A percentile compares a stretch with the other conserved stretches of the same genome.
Evolutionary conservation across 2,329 filamentous ascomycete genomes (phyloP).

Genomic region (Aulographum hederae): DNA sequence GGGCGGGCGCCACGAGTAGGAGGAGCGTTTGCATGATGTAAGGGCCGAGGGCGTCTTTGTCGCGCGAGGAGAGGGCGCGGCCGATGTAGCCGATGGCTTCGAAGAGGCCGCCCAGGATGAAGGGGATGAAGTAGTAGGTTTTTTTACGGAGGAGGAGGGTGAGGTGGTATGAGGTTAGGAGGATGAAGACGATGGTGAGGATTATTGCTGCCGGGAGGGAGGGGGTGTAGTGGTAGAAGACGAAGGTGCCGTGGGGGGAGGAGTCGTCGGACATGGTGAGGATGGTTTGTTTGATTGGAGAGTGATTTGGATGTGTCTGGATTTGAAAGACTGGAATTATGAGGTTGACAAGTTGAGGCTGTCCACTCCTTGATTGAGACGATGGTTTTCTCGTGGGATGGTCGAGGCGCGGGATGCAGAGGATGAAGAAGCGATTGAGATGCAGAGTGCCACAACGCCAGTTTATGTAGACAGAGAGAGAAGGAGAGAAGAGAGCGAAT

Average conservation of each 20-base stretch:
- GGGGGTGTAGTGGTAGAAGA: slow-evolving; percentile 23
- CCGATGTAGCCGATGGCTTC: slow-evolving; percentile 34
- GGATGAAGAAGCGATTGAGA: too few relatives aligned
- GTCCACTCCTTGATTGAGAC: too few relatives aligned
- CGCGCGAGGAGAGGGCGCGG: slow-evolving; percentile 22
- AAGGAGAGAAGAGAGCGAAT: too few relatives aligned
- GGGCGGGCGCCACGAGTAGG: slow-evolving; percentile 28
- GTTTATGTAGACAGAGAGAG: too few relatives aligned
- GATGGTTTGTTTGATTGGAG: too few relatives aligned
- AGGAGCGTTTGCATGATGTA: slow-evolving; percentile 27
- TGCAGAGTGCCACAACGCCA: too few relatives aligned
- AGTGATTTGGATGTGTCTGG: too few relatives aligned
- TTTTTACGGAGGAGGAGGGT: slow-evolving; percentile 23
- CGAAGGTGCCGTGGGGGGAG: not conserved
- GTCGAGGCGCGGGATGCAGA: too few relatives aligned
- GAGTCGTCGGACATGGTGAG: too few relatives aligned
- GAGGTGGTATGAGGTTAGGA: slow-evolving; percentile 22
- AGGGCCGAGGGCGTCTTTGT: slow-evolving; percentile 22
- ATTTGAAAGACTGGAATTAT: too few relatives aligned
- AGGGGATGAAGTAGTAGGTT: slow-evolving; percentile 30
- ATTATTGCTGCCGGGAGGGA: slow-evolving; percentile 26
- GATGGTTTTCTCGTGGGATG: too few relatives aligned
- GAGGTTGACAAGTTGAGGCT: too few relatives aligned
- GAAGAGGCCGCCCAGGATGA: slow-evolving; percentile 29
- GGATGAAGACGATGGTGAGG: slow-evolving; percentile 26